These are phyloP conservation scores for Gamsiella multidivaricata DNA, from an alignment of 192 early-diverging fungal genomes.

Conservation along the genomic window DNA sequence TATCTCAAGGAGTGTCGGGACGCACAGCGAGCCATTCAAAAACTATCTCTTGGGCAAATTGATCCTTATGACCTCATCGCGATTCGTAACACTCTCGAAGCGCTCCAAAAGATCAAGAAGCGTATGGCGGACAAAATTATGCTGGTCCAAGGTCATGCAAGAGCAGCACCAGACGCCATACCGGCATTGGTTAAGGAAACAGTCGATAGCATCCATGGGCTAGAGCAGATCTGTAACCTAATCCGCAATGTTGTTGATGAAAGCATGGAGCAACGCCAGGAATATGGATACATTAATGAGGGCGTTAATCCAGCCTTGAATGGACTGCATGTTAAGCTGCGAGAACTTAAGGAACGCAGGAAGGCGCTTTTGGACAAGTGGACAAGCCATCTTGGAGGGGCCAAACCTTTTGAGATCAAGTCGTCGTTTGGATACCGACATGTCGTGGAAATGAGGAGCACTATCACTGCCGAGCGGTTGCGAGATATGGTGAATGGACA, in stretches of 20 bases:
- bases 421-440: slow-evolving; percentile 51
- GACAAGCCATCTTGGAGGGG: slow-evolving; percentile 31
- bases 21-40: slow-evolving; percentile 75
- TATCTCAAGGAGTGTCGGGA: slow-evolving; percentile 70
- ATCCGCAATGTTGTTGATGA: slow-evolving; percentile 47
- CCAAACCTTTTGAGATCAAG: slow-evolving; percentile 46
- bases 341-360: slow-evolving; percentile 15
- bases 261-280: slow-evolving; percentile 22
- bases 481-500: slow-evolving; percentile 17
- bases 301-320: slow-evolving; percentile 26
- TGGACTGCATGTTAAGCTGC: slow-evolving; percentile 17
- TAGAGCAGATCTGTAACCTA: slow-evolving; percentile 36
- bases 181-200: slow-evolving; percentile 24
- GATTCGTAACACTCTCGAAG: slow-evolving; percentile 67
- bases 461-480: slow-evolving; percentile 25
- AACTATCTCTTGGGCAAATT: slow-evolving; percentile 72
- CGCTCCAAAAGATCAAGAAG: slow-evolving; percentile 57
- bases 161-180: background rate
- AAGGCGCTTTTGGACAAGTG: slow-evolving; percentile 23
- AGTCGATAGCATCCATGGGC: slow-evolving; percentile 17
- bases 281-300: slow-evolving; percentile 48
- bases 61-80: slow-evolving; percentile 72
- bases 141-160: background rate
- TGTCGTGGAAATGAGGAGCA: slow-evolving; percentile 41
- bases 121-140: slow-evolving; percentile 32